Percentiles rank a stretch among this genome's conserved stretches.
Conservation (phyloP, 1,284 basidiomycete genomes). For the Moniliella sp. region DNA sequence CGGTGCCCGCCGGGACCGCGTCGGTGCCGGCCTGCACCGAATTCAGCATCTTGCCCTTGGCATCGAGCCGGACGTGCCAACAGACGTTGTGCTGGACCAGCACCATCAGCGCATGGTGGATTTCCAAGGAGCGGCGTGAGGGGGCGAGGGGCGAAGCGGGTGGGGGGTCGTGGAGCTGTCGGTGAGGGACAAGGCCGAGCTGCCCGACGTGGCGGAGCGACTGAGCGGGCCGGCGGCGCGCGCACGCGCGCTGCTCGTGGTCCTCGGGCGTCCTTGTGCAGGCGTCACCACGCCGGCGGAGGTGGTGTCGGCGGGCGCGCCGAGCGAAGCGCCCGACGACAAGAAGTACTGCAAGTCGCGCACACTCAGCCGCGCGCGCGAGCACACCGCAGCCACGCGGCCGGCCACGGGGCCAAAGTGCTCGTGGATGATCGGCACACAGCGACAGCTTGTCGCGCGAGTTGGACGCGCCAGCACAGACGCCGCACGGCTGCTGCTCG, state of each 20-base stretch:
- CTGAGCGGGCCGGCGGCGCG: no score
- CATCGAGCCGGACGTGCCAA: constrained; percentile 27
- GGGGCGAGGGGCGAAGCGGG: constrained; percentile 3
- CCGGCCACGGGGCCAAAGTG: constrained; percentile 59
- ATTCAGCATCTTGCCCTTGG: constrained; percentile 5
- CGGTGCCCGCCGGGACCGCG: constrained; percentile 5
- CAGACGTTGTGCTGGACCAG: constrained; percentile 66
- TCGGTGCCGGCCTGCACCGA: no score
- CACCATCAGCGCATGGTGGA: constrained; percentile 54
- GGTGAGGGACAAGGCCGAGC: no score
- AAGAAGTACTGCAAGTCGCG: constrained; percentile 33
- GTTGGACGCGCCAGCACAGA: no score
- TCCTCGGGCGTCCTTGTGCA: no score
- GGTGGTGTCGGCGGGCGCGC: constrained; percentile 7
- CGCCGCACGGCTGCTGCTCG: no score
- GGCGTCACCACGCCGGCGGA: constrained; percentile 4
- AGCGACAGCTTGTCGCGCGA: constrained; percentile 38
- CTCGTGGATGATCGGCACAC: constrained; percentile 51
- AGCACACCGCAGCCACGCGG: constrained; percentile 54
- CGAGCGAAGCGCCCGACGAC: constrained; percentile 10
- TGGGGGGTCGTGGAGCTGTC: no score
- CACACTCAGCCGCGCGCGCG: constrained; percentile 58
- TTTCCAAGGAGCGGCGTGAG: constrained; percentile 39
- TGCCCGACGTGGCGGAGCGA: no score
- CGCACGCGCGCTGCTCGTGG: no score